Base-by-base conservation (phyloP, 2,329 filamentous ascomycete genomes). In the Tolypocladium amazonense region DNA sequence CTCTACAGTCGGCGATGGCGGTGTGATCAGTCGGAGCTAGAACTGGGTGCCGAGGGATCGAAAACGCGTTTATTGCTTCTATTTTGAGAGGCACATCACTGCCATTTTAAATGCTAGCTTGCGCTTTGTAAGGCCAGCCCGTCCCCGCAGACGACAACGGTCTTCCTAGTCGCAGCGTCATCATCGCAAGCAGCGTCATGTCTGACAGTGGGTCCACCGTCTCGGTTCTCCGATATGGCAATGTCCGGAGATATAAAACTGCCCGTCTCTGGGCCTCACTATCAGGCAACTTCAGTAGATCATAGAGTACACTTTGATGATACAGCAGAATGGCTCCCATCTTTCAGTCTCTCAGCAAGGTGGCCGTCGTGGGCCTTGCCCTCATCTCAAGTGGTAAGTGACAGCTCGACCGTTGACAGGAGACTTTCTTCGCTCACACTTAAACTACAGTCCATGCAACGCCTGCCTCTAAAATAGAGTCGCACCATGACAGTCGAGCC, bases 361-460 rank as follows among this genome's bases (percentile, higher is more conserved):
- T 61, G 55, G 62, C 63, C 56, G 33, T 65, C 5, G n/a, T 60
- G 30, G 56, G 76, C 4, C 73, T 70, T 2, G 69, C 59, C 27
- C 50, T 66, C n/a, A 30, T 58, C 11, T 60, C 62, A 5, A 57
- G 37, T 27, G 60, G 65, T 65, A 56, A 41, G 62, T 50, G 50
- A 47, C 39, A 35, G 7, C 35, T 11, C 11, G 43, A 8, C 35
- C 39, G 18, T 4, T 35, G 30, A 7, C 15, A 7, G 14, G 23
- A 25, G 43, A 23, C 0, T 3, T 2, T 35, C 20, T 11, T 23
- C 27, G 6, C 11, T 30, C 4, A 35, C 20, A 12, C 30, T 8
- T 35, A 6, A 11, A 11, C 6, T n/a, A 11, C 50, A 61, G 60
- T 53, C 27, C 50, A 56, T 25, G 39, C 54, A n/a, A 27, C 57